phyloP scores from a whole-genome alignment of 106 monocot species.

The Vanilla planifolia region DNA sequence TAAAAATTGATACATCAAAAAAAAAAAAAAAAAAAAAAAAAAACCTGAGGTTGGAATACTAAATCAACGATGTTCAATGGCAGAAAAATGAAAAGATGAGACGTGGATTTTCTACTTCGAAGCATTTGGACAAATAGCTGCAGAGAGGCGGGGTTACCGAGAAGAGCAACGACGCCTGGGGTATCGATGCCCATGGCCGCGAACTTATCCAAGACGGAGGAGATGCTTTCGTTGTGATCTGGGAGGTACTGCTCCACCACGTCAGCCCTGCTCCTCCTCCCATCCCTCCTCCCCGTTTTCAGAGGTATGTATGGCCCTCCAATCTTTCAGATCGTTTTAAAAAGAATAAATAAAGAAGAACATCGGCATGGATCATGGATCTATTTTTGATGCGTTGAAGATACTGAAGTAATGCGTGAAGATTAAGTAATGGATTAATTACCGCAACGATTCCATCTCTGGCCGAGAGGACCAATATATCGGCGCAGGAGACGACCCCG shows the following conservation, averaged over 20 bases:
- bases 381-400: background rate
- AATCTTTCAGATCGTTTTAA: conserved; percentile 15
- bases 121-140: too few relatives aligned
- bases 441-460: conserved; percentile 68
- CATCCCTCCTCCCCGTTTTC: conserved; percentile 76
- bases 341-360: background rate
- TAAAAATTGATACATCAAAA: background rate
- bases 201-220: conserved; percentile 60
- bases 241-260: conserved; percentile 64
- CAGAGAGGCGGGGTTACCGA: conserved; percentile 28
- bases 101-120: too few relatives aligned
- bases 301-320: conserved; percentile 72
- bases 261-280: conserved; percentile 50
- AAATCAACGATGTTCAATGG: too few relatives aligned
- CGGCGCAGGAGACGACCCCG: conserved; percentile 68
- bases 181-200: conserved; percentile 68
- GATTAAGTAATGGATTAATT: conserved; percentile 1
- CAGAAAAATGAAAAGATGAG: too few relatives aligned
- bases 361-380: too few relatives aligned
- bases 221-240: conserved; percentile 75
- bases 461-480: conserved; percentile 68
- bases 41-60: background rate
- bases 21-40: background rate
- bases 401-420: background rate
- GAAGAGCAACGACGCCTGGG: conserved; percentile 62